Base-by-base conservation (phyloP, 2,329 filamentous ascomycete species). In the Nothomitra cinnamomea region DNA sequence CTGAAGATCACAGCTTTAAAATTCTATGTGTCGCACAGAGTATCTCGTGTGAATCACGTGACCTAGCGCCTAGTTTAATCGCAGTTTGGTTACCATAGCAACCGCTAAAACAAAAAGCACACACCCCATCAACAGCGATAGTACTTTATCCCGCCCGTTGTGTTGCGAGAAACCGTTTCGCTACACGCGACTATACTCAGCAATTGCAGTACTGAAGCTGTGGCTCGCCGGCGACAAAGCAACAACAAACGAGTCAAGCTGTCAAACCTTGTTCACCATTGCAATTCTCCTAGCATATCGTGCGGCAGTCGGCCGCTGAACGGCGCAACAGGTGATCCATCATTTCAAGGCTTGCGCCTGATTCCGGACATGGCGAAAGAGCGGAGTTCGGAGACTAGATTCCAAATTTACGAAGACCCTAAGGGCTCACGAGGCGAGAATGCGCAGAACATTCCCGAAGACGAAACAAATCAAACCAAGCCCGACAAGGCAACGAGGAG, bases 261-360 rank as follows among this genome's bases (percentile, higher is more conserved):
- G n/a, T 10, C n/a, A 49, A 19, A 32, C 24, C 8, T 47, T 47
- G 21, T 25, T 47, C 19, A 19, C 13, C 24, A 7, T 35, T 10
- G 6, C 6, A 13, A 25, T 25, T 32, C 24, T 17, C 24, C 24
- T 49, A 15, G 19, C 43, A 6, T 12, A 17, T 19, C 19, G 43
- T 13, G 28, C 45, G 45, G 45, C 45, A 49, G 24, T n/a, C 45
- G n/a, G n/a, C 45, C 45, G 45, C 45, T 49, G 45, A 32, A 17
- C 45, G 17, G 24, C 10, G 28, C 13, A 25, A 25, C 38, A 19
- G 17, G 38, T 19, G 17, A 19, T 13, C 5, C 17, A 41, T n/a
- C 38, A 41, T 41, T 41, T 13, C 38, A 41, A 15, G 17, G 38
- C n/a, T 19, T 41, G 17, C 15, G 5, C 15, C 38, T 15, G 15